Evolutionary conservation across 139 green algal species (phyloP), one percentile per base, ranked within the genome.

Genomic region (Chlorella sp.): DNA sequence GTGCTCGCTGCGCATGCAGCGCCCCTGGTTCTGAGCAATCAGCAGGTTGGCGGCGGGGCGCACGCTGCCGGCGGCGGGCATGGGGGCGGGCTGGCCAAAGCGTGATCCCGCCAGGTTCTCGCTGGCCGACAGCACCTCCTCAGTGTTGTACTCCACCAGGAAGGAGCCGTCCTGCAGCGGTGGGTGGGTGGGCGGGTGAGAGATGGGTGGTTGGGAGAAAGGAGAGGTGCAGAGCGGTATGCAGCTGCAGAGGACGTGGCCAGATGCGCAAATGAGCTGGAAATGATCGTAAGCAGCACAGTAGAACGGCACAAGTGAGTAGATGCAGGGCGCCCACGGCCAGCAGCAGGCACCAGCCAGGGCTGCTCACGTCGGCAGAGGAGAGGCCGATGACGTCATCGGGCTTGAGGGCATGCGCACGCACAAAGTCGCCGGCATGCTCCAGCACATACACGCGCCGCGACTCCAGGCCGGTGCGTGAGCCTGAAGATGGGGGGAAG

Each of bases 401-500:
- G 9, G 85, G 68, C 3, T 72, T 82, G 11, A 96, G 84, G 55
- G 70, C 63, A 39, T 94, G 86, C n/a, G 74, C 51, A 41, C 86
- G 85, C 62, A 90, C 68, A 64, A 83, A 90, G 30, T 90, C 87
- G 15, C 76, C 88, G 3, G 93, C 90, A 63, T 94, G 90, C 87
- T 96, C 93, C 79, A 96, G 74, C 74, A 96, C 93, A 30, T 95
- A 96, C 74, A 96, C 93, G 0, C 92, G 92, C 57, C 93, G 91
- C n/a, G 88, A 90, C 88, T 95, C 93, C 71, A 83, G 83, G 47
- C 93, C 81, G 23, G 69, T 39, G 20, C 76, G 76, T 2, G 76
- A 82, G 36, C 76, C 76, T 82, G 76, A 18, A 20, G n/a, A n/a
- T n/a, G n/a, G n/a, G n/a, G n/a, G n/a, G n/a, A n/a, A n/a, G n/a